Base-by-base conservation (phyloP, 2,329 filamentous ascomycete species). In the Apiospora hydei region DNA sequence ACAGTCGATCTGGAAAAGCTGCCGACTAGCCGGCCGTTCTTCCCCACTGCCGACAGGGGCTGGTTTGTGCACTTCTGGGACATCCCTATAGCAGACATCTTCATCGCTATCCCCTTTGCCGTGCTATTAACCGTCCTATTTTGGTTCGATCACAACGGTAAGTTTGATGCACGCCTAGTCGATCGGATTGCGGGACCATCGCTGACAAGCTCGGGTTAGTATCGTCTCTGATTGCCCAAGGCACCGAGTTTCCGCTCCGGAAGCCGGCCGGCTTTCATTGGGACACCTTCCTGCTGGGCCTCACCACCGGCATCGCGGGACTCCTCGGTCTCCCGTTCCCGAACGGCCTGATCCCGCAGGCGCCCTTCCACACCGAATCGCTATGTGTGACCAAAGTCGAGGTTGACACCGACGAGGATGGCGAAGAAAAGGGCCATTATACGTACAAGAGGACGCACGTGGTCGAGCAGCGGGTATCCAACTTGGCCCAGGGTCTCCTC, bases 11-110 rank as follows among this genome's bases (percentile, higher is more conserved):
- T 97, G 13, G 89, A 93, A 74, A 91, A 88, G 11, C 85, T 98
- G 41, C 94, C 94, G 0, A 96, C 92, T 0, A 91, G 90, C 74
- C 90, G 89, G 72, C 90, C 94, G 0, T 98, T 97, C 84, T 90
- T 89, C 77, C 95, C 95, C 0, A 97, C 95, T 0, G 86, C 83
- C 0, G 90, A 92, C 72, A 87, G 94, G 53, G 84, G 85, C 64
- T 97, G 94, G 94, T 87, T 97, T 70, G 89, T 97, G 38, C 86
- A 90, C 74, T 96, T 97, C 77, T 96, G 94, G 94, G 87, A 96
- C 75, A 87, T 97, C 70, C 85, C 84, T 66, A 89, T 92, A 7
- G 88, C 87, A 0, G 91, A 97, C 71, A 87, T 96, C 8, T 97
- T 97, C 79, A 85, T 95, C 61, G 94, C 95, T 1, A 88, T 97